Evolutionary conservation across 1,139 yeast genomes (phyloP), one percentile per base, ranked within the genome.

Genomic region (Yueomyces sp.): DNA sequence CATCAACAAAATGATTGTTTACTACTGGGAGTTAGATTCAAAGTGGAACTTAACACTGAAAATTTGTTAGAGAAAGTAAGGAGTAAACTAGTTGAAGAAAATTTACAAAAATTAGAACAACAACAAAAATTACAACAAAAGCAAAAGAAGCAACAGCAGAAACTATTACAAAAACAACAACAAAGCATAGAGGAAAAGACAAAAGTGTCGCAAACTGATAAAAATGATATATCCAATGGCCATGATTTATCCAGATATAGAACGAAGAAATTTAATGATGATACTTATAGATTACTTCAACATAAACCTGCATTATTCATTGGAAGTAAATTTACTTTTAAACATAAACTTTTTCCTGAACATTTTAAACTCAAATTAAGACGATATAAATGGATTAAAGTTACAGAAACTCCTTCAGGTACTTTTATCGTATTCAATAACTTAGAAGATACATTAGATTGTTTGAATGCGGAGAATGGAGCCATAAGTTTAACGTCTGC

Each of bases 351-450:
- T 37, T 47, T 52, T 2, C 43, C 49, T 4, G 59, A 52, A 41
- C 59, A 59, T 44, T 57, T 59, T 43, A 56, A 56, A 37, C 47
- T 48, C 6, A 55, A 53, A 41, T 43, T 59, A 37, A 54, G 59
- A 39, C 50, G 53, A 44, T 81, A 81, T 52, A 75, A 72, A 44
- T 81, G 87, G 80, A 72, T 77, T 0, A 66, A 84, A 46, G 74
- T 84, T 1, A 56, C 81, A 41, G 69, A 76, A 3, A 89, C 81
- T 49, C 64, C 66, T 35, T 59, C 71, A 3, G 95, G 95, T 0
- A 79, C 81, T 50, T 86, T 73, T 54, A 67, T 85, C 38, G 78
- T 83, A 1, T 86, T 86, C 60, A 76, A 77, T 52, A 68, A 76
- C 33, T 59, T 76, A 27, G 64, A 66, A 36, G 86, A 82, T 47